Evolutionary conservation across 2,329 filamentous ascomycete genomes (phyloP).

Genomic region (Lasiodiplodia sp.): DNA sequence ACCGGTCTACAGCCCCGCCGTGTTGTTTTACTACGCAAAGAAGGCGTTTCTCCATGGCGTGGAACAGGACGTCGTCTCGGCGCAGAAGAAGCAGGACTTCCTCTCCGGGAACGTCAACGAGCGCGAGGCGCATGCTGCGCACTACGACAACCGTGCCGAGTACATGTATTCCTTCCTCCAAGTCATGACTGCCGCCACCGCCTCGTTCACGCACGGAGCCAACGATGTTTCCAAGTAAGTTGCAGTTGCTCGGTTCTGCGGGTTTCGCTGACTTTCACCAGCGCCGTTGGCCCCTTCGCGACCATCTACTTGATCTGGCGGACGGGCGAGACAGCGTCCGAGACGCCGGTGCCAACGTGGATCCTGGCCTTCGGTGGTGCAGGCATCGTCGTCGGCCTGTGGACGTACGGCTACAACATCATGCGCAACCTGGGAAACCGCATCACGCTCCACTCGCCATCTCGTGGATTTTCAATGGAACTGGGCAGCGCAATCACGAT

Average conservation of each 20-base stretch:
- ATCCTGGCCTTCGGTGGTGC: conserved; percentile 63
- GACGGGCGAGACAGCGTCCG: conserved; percentile 53
- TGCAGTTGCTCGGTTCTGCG: conserved; percentile 28
- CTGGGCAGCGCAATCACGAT: conserved; percentile 64
- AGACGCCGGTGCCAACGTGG: conserved; percentile 65
- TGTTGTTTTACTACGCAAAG: conserved; percentile 57
- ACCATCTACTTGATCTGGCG: conserved; percentile 69
- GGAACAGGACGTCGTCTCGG: conserved; percentile 57
- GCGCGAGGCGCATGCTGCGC: conserved; percentile 63
- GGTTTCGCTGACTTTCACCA: neutral
- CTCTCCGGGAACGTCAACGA: conserved; percentile 62
- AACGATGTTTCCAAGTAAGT: conserved; percentile 61
- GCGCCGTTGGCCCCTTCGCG: conserved; percentile 66
- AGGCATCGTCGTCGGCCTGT: conserved; percentile 63
- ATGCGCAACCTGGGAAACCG: conserved; percentile 70
- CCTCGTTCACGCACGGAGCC: conserved; percentile 74
- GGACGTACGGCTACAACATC: conserved; percentile 71
- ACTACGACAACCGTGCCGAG: conserved; percentile 69
- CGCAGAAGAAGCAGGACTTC: conserved; percentile 52
- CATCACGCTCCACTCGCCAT: conserved; percentile 68
- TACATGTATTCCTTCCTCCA: conserved; percentile 65
- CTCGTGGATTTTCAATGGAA: conserved; percentile 57
- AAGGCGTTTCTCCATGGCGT: conserved; percentile 58
- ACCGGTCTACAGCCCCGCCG: conserved; percentile 52
- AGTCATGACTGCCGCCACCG: conserved; percentile 67